Evolutionary conservation across 2,329 filamentous ascomycete genomes (phyloP), one percentile per base, ranked within the genome.

Genomic region (Aurifilum marmelostoma): DNA sequence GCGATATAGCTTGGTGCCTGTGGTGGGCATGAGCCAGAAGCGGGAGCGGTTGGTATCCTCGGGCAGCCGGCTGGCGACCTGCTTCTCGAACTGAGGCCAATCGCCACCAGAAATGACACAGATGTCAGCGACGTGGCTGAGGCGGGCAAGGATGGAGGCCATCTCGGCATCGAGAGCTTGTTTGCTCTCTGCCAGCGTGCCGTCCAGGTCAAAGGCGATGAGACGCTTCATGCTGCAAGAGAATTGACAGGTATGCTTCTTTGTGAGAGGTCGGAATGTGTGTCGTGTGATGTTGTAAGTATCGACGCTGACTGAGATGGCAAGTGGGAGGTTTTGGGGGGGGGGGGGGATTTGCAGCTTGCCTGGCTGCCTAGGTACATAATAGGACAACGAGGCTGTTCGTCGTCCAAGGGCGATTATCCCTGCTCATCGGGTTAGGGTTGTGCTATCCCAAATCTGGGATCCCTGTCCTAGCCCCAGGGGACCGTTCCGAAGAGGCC

Each of bases 21-120:
- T 80, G 14, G 80, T 81, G 3, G 80, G 80, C 78, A 82, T 79
- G n/a, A 81, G 75, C 80, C 79, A 82, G 37, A 81, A 76, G 62
- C 75, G 78, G 11, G 77, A 75, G n/a, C 77, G 73, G 67, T 82
- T 73, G 12, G 80, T 77, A 64, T 71, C 73, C 18, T 75, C 50
- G 3, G 79, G 78, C 1, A 81, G 76, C 43, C 79, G 78, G 73
- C 75, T 78, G 16, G 75, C 79, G 47, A 81, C 75, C 71, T 81
- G 80, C 73, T 80, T 80, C 66, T 80, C 70, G 74, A 82, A 80
- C 71, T 81, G 80, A 8, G 77, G 77, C 79, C 79, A 81, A 74
- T 81, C 79, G 39, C 79, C 80, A 62, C 79, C 79, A 0, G 79
- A 81, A 73, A 82, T 81, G 63, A 81, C 75, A 52, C 78, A 76